Evolutionary conservation across 2,329 filamentous ascomycete species (phyloP), one percentile per base, ranked within the genome.

Genomic region (Aureobasidium mangrovei): DNA sequence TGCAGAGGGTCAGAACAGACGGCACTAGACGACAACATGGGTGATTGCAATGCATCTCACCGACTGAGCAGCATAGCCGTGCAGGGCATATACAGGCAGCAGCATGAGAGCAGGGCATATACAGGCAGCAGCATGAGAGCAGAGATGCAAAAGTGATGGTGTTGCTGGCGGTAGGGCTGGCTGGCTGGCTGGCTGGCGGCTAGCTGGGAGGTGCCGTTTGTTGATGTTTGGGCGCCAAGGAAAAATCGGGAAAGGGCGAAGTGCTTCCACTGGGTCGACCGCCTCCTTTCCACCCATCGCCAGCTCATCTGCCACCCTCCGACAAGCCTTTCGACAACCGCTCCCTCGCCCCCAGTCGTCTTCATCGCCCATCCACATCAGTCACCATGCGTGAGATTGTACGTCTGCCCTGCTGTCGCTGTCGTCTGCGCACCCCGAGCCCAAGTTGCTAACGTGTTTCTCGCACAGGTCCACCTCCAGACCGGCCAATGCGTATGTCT

Each of bases 401-500:
- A 74, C 73, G 80, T 82, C 60, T 10, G n/a, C 32, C 31, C 27
- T n/a, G 27, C 39, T 53, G 31, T 44, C 32, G 40, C 49, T 31
- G 31, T 44, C 32, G 40, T 40, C 26, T 31, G 49, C 40, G 40
- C 49, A 36, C 10, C 18, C 18, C n/a, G 7, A 36, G 24, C 18
- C 38, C 29, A 8, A 40, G 70, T 63, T 68, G 83, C 86, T 77
- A 84, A 81, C 69, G 60, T 62, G 58, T 60, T 70, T 74, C 68
- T 69, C 66, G 63, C 62, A 80, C 71, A 97, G 91, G 91, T 97
- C 78, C 93, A 98, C 79, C 90, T 98, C 69, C 93, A 98, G 81
- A 98, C 93, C 82, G 93, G 93, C 77, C 93, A 98, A 85, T 97
- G 93, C 81, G 91, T 96, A 84, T 78, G 84, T 82, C 54, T 40